These are phyloP conservation scores for Tolypocladium amazonense DNA, from an alignment of 2,329 filamentous ascomycete genomes.

Conservation along the genomic window DNA sequence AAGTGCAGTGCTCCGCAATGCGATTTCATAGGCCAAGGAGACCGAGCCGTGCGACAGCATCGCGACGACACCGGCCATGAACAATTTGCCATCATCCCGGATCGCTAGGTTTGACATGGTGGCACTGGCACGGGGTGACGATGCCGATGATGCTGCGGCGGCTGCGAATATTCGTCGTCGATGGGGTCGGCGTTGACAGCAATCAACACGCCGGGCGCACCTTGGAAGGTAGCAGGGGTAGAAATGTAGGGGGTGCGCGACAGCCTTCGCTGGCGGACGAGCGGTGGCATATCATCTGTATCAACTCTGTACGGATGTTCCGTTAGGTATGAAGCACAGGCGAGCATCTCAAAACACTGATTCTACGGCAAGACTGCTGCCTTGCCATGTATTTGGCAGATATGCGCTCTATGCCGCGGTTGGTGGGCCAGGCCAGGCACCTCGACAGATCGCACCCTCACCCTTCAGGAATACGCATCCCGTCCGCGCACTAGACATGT, in stretches of 20 bases:
- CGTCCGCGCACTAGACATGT: no score
- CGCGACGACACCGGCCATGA: slow-evolving; percentile 49
- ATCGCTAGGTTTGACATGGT: slow-evolving; percentile 4
- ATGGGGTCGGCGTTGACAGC: not conserved
- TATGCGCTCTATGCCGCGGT: not conserved
- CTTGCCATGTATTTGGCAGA: not conserved
- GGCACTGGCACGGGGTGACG: not conserved
- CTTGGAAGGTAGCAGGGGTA: not conserved
- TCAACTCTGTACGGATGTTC: not conserved
- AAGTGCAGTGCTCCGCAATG: slow-evolving; percentile 58
- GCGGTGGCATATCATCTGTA: not conserved
- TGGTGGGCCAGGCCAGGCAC: not conserved
- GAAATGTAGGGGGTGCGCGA: not conserved
- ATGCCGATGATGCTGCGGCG: not conserved
- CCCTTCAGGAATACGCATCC: no score
- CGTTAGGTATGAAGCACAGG: not conserved
- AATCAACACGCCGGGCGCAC: not conserved
- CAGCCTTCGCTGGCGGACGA: no score
- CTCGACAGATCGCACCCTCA: not conserved
- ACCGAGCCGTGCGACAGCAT: slow-evolving; percentile 47
- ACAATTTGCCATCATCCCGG: slow-evolving; percentile 25
- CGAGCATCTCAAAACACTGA: not conserved
- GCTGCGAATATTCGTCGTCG: not conserved
- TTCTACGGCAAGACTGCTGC: not conserved
- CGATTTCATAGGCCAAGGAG: slow-evolving; percentile 55